Evolutionary conservation across 2,329 filamentous ascomycete genomes (phyloP).

Genomic region (Metarhizium anisopliae): DNA sequence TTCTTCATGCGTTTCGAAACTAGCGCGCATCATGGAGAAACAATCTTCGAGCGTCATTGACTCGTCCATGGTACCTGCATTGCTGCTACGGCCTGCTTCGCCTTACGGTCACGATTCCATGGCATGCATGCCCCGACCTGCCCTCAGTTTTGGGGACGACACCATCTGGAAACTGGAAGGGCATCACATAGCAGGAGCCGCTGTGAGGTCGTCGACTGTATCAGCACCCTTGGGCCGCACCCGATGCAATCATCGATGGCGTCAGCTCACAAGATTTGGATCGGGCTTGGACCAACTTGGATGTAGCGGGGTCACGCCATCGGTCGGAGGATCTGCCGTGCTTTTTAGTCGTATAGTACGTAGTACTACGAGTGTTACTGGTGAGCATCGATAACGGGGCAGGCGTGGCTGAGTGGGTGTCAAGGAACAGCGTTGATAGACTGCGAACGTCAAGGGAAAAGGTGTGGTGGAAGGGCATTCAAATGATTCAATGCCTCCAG

Average conservation of each 20-base stretch:
- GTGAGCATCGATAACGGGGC: no score
- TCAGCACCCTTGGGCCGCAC: no score
- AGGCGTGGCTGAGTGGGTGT: no score
- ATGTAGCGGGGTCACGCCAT: slow-evolving; percentile 3
- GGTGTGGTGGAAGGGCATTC: no score
- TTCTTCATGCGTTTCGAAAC: neutral
- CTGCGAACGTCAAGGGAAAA: no score
- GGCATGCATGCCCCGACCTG: neutral
- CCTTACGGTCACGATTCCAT: neutral
- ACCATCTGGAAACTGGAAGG: neutral
- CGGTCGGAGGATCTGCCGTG: neutral
- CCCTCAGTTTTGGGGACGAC: neutral
- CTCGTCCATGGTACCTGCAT: neutral
- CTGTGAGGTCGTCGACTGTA: neutral
- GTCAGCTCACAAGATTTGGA: neutral
- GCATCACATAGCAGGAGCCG: neutral
- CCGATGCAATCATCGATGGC: neutral
- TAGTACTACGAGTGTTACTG: no score
- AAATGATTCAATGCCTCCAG: no score
- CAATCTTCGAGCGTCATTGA: neutral
- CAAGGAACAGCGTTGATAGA: no score
- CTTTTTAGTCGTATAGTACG: neutral
- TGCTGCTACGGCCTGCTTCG: neutral
- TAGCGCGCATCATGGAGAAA: neutral
- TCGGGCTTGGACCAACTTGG: neutral